A percentile compares a stretch with the other conserved stretches of the same genome.
phyloP scores from a whole-genome alignment of 257 asterid genomes.

The Haberlea rhodopensis region DNA sequence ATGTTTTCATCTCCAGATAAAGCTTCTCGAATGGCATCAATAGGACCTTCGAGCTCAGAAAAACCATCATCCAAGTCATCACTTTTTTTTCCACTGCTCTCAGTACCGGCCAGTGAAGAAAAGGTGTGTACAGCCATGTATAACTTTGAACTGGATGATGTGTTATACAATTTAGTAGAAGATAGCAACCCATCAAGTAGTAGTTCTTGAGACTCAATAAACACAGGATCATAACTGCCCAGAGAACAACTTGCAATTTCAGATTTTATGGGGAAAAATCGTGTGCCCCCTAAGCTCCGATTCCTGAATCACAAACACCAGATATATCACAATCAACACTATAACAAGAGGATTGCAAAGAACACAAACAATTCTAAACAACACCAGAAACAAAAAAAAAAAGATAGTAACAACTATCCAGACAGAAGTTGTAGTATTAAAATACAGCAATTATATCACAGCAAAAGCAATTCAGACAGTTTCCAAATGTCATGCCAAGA shows the following conservation, averaged over 20 bases:
- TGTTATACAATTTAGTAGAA: slow-evolving; percentile 35
- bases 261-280: too few relatives aligned
- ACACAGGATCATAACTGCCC: slow-evolving; percentile 31
- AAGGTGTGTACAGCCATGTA: slow-evolving; percentile 32
- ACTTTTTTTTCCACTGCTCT: slow-evolving; percentile 47
- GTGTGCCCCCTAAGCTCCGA: slow-evolving; percentile 34
- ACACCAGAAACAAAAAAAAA: slow-evolving; percentile 3
- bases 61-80: slow-evolving; percentile 37
- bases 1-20: slow-evolving; percentile 32
- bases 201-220: slow-evolving; percentile 29
- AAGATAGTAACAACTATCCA: neutral
- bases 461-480: neutral
- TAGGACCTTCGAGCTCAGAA: slow-evolving; percentile 44
- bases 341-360: neutral
- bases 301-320: slow-evolving; percentile 40
- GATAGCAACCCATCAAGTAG: slow-evolving; percentile 25
- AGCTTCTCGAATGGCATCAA: slow-evolving; percentile 26
- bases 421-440: neutral
- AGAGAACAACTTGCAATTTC: slow-evolving; percentile 27
- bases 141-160: slow-evolving; percentile 29
- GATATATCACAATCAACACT: neutral
- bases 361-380: neutral
- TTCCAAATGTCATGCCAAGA: neutral
- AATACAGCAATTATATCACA: neutral
- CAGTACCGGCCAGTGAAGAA: slow-evolving; percentile 53